Base-by-base conservation (phyloP, 306 rosid species). In the Begonia loranthoides region DNA sequence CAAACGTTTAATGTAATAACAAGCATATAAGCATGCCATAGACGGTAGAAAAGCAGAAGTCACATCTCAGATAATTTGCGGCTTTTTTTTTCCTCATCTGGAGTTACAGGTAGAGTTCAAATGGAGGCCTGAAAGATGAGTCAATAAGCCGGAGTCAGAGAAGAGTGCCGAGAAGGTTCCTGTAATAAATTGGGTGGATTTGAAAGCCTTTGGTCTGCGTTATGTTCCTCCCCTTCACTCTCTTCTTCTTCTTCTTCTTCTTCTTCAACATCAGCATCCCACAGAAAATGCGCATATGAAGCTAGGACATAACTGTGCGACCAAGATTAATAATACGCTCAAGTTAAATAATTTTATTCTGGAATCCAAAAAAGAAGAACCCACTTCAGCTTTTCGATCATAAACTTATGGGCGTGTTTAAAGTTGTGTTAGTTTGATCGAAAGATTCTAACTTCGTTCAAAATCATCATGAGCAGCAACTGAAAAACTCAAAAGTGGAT, bases 261-360 rank as follows among this genome's bases (percentile, higher is more conserved):
- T 4, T 70, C 69, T 12, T 73, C 79, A 19, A 68, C 89, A 50
- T 81, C 77, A 22, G 66, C 58, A 57, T 89, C 95, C 95, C 93
- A 89, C 16, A 84, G 93, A 64, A 87, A 87, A 0, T 67, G 66
- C 38, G 93, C 95, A 75, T 82, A 77, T 28, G 95, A 79, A 60
- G 89, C 96, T 8, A 76, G 14, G 11, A 79, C 80, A 75, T 72
- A 79, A 59, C 96, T 84, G 85, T 73, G n/a, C n/a, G n/a, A n/a
- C n/a, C n/a, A n/a, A n/a, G n/a, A n/a, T n/a, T n/a, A n/a, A n/a
- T n/a, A 64, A 28, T 4, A 28, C 36, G 36, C 36, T 0, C 36
- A 28, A 0, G 9, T 28, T 4, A 28, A 28, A 28, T 4, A 28
- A 8, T 28, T 28, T 28, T 4, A 5, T 28, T 28, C 36, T 28